phyloP scores from a whole-genome alignment of 352 stramenopile genomes.

The Pythium coloratum region DNA sequence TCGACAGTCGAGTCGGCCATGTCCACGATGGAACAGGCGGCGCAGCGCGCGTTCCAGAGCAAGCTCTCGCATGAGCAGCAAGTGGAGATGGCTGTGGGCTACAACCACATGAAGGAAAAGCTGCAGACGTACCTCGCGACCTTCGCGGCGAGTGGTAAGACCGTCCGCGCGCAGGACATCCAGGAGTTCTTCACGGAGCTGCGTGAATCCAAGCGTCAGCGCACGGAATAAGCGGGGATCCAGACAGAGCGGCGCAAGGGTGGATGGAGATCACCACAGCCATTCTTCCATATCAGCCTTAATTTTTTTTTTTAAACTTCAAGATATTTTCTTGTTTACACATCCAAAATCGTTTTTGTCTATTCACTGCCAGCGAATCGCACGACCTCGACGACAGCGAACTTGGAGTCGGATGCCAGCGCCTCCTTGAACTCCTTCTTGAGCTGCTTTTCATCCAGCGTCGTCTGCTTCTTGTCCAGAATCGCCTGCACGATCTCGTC shows the following conservation, averaged over 20 bases:
- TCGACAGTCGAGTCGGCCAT: not conserved
- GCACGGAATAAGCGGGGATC: conserved; percentile 9
- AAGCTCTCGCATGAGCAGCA: conserved; percentile 70
- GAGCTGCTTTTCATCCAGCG: conserved; percentile 63
- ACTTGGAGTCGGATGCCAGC: conserved; percentile 36
- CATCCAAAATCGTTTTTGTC: conserved; percentile 9
- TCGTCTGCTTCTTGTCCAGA: conserved; percentile 40
- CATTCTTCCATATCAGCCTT: not conserved
- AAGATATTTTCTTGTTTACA: conserved; percentile 7
- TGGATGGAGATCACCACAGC: not conserved
- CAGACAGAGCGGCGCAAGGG: not conserved
- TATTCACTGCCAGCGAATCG: conserved; percentile 28
- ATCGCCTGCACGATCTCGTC: conserved; percentile 50
- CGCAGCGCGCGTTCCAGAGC: conserved; percentile 50
- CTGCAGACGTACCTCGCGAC: conserved; percentile 61
- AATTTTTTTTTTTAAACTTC: conserved; percentile 22
- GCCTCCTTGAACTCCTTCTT: conserved; percentile 65
- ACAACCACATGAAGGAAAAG: conserved; percentile 72
- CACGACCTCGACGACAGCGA: conserved; percentile 53
- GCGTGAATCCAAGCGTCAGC: conserved; percentile 53
- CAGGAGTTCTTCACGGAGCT: conserved; percentile 65
- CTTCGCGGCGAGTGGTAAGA: conserved; percentile 63
- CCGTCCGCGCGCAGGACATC: conserved; percentile 71
- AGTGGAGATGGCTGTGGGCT: conserved; percentile 72
- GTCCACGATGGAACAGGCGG: conserved; percentile 26